Evolutionary conservation across 345 rosid species (phyloP).

Genomic region (Raphanus sativus): DNA sequence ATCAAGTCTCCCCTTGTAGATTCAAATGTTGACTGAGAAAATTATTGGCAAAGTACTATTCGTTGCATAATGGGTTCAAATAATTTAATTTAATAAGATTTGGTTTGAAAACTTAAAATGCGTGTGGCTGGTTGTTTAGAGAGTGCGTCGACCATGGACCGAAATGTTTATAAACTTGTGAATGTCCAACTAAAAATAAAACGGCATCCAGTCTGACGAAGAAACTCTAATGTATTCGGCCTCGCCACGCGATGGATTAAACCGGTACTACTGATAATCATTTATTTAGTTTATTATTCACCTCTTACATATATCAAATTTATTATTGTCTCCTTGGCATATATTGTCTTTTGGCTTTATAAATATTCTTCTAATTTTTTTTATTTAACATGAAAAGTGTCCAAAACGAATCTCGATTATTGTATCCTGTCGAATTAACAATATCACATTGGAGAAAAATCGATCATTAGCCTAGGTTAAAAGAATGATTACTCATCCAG

Average conservation of each 20-base stretch:
- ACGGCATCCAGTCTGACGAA: not conserved
- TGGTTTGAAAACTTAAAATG: not conserved
- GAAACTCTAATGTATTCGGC: too few species aligned
- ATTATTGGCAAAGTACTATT: conserved; percentile 4
- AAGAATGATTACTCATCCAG: too few species aligned
- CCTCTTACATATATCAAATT: too few species aligned
- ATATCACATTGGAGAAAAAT: too few species aligned
- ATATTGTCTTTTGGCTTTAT: too few species aligned
- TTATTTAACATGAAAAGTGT: too few species aligned
- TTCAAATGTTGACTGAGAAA: conserved; percentile 15
- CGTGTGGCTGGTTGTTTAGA: not conserved
- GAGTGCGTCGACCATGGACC: not conserved
- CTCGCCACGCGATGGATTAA: not conserved
- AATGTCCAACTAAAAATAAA: conserved; percentile 14
- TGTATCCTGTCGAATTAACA: too few species aligned
- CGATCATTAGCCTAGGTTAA: too few species aligned
- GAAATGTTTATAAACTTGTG: not conserved
- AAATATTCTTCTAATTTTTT: too few species aligned
- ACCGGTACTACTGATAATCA: not conserved
- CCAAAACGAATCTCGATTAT: too few species aligned
- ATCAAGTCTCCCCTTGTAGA: not conserved
- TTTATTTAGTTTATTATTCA: not conserved
- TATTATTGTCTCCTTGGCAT: too few species aligned
- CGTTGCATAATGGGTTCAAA: not conserved
- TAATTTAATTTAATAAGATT: not conserved